Base-by-base conservation (phyloP, 192 early-diverging fungal species). In the Backusella circina region DNA sequence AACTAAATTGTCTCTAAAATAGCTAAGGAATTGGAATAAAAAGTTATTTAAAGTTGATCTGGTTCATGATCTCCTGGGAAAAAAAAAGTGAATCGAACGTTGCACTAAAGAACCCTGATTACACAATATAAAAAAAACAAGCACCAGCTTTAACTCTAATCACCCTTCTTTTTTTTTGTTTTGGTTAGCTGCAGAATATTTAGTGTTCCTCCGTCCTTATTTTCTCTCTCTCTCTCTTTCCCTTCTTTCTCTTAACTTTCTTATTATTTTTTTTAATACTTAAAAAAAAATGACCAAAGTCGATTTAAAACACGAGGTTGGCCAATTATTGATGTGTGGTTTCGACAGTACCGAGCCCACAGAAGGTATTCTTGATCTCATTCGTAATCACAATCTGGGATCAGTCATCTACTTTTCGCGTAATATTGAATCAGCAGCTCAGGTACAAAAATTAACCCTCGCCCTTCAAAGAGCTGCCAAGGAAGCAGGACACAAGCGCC, bases 351-450 rank as follows among this genome's bases (percentile, higher is more conserved):
- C 71, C 0, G 68, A 47, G 41, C 75, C 82, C 15, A 77, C 78
- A 9, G 36, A 79, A 70, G 82, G 69, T 16, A 83, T 83, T 21
- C 28, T 79, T 12, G 75, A 83, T 30, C 71, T 83, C n/a, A 83
- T 83, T 47, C 67, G 33, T 13, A 47, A 76, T 50, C 78, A 79
- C 69, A 77, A 79, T 30, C 65, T 83, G 16, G 82, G 82, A 15
- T 77, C 75, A 15, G 41, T 83, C 65, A 83, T 83, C 41, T 75
- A 80, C 28, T 83, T 83, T 61, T 79, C 78, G 7, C 74, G 82
- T 15, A 83, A 83, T 65, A 83, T 83, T 33, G 78, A 70, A 15
- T 71, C 69, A 5, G 64, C 75, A 1, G 72, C 69, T 30, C 82
- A 83, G 68, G 73, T 80, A 5, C 70, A 70, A 13, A 68, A 65